Base-by-base conservation (phyloP, 805 yeast genomes). In the Jamesozyma piceae region DNA sequence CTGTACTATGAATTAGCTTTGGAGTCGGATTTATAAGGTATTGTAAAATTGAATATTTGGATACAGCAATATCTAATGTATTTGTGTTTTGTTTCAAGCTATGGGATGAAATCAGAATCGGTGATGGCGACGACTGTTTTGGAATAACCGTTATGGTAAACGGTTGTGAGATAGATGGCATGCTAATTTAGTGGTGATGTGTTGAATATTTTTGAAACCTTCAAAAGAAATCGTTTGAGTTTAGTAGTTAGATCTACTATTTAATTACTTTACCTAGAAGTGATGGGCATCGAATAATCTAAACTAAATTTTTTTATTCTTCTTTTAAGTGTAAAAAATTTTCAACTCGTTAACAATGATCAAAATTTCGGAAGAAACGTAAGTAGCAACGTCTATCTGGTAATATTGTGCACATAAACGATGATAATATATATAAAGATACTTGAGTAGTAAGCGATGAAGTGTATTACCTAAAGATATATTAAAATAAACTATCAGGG, bases 11-110 rank as follows among this genome's bases (percentile, higher is more conserved):
- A 3, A 58, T 49, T n/a, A 61, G 44, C 39, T 56, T 63, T 17
- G 67, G 67, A 2, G 66, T 59, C 26, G 67, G 67, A 42, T 63
- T 62, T 14, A 62, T 51, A 9, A 62, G 44, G 43, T 58, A 63
- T 43, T 63, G 63, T 14, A 61, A 54, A 21, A 63, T 49, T 3
- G 65, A 55, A 22, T 63, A 61, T 17, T 62, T 64, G 1, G 65
- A 61, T 10, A 63, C 51, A 35, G 65, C 66, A 15, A 63, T 51
- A 26, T 57, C 58, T n/a, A 63, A 47, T 28, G 48, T 54, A 39
- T 63, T 59, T 2, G 64, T 46, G 17, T 49, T 40, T 17, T 51
- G 45, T 29, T 44, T 33, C 20, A 47, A 38, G 31, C 39, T 35
- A 35, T 47, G 48, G 5, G 44, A 30, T 11, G 48, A 44, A 15